A percentile compares a stretch with the other conserved stretches of the same genome.
These are phyloP conservation scores for Naganishia sp. DNA, from an alignment of 1,284 basidiomycete genomes.

Conservation along the genomic window DNA sequence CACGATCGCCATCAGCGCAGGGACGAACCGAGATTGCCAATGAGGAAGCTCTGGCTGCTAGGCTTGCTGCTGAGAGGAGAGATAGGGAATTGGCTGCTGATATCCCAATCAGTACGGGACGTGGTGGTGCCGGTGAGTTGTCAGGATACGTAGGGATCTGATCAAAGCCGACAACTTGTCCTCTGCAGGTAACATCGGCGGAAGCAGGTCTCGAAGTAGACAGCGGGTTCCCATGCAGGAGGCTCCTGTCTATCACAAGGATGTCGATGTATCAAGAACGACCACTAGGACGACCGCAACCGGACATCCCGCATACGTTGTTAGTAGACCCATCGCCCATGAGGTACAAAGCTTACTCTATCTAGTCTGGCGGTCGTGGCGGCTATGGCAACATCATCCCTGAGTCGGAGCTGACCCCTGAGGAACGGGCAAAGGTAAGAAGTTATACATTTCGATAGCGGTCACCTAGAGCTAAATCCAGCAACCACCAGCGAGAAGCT, in stretches of 20 bases:
- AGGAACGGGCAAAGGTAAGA: conserved; percentile 26
- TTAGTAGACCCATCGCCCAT: background rate
- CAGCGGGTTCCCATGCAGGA: conserved; percentile 3
- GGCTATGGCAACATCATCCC: conserved; percentile 52
- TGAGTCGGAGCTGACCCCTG: conserved; percentile 36
- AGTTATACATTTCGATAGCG: background rate
- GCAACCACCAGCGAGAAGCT: conserved; percentile 21
- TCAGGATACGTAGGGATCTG: too few species aligned
- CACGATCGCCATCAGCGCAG: conserved; percentile 37
- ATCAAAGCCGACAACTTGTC: background rate
- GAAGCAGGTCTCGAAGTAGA: conserved; percentile 28
- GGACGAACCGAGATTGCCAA: conserved; percentile 41
- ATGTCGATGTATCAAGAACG: conserved; percentile 25
- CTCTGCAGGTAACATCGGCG: conserved; percentile 30
- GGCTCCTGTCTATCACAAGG: conserved; percentile 9
- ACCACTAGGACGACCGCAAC: conserved; percentile 16
- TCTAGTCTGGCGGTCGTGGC: conserved; percentile 43
- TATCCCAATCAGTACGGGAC: conserved; percentile 46
- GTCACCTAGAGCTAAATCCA: background rate
- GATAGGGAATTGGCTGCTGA: conserved; percentile 45
- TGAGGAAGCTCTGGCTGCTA: conserved; percentile 49
- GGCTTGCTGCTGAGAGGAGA: conserved; percentile 48
- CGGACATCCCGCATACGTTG: conserved; percentile 11
- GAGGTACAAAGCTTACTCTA: background rate
- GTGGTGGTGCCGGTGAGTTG: conserved; percentile 53